A percentile compares a stretch with the other conserved stretches of the same genome.
phyloP scores from a whole-genome alignment of 805 yeast species.

The Teunomyces cretensis region DNA sequence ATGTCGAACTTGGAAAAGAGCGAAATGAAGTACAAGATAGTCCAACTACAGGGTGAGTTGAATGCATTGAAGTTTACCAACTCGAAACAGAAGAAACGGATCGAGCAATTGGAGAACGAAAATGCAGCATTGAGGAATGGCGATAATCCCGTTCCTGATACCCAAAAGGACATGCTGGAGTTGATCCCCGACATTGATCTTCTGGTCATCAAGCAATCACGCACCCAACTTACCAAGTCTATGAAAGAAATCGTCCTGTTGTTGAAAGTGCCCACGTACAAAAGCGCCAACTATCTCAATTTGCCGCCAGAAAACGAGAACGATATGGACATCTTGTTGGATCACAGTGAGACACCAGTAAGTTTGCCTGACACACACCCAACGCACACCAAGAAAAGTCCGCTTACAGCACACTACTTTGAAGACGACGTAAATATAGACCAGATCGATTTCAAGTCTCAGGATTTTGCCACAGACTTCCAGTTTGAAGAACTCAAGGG shows the following conservation, averaged over 20 bases:
- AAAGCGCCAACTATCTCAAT: conserved; percentile 17
- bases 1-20: conserved; percentile 53
- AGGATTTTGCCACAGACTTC: conserved; percentile 4
- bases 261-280: conserved; percentile 28
- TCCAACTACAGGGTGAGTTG: conserved; percentile 53
- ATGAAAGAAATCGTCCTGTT: conserved; percentile 36
- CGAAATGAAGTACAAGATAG: conserved; percentile 50
- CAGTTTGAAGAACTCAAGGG: conserved; percentile 6
- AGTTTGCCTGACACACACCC: background rate
- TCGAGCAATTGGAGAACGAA: conserved; percentile 37
- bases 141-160: background rate
- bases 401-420: conserved; percentile 11
- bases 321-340: conserved; percentile 18
- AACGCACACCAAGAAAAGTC: conserved; percentile 4
- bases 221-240: conserved; percentile 32
- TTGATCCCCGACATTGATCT: conserved; percentile 36
- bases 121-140: conserved; percentile 6
- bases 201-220: conserved; percentile 28
- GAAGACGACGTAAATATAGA: conserved; percentile 4
- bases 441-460: background rate
- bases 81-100: conserved; percentile 39
- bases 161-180: background rate
- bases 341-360: conserved; percentile 7
- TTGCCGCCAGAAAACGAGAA: conserved; percentile 21
- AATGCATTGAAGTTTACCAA: conserved; percentile 43